These are phyloP conservation scores for Daldinia childiae DNA, from an alignment of 495 filamentous ascomycete species.

Conservation along the genomic window DNA sequence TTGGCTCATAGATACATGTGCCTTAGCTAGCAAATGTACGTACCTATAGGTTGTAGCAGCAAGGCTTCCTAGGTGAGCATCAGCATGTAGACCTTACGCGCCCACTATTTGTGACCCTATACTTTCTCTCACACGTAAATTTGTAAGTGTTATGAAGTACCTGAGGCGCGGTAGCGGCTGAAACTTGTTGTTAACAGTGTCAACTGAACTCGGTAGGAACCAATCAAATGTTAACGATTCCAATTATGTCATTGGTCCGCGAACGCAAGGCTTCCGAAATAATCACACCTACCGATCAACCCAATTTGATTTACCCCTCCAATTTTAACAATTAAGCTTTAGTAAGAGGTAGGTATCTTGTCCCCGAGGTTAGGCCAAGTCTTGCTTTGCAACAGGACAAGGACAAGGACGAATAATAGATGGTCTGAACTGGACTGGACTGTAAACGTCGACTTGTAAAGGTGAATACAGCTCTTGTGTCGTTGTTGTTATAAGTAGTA, in stretches of 20 bases:
- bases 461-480: background rate
- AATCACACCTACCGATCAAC: constrained; percentile 16
- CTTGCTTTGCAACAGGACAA: constrained; percentile 12
- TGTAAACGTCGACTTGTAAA: constrained; percentile 14
- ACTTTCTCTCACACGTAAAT: background rate
- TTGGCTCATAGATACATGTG: constrained; percentile 25
- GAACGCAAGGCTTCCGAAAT: constrained; percentile 32
- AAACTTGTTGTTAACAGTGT: constrained; percentile 28
- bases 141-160: background rate
- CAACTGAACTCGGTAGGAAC: constrained; percentile 10
- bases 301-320: constrained; percentile 31
- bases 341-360: background rate
- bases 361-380: constrained; percentile 27
- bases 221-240: constrained; percentile 24
- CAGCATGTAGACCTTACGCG: background rate
- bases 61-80: constrained; percentile 5
- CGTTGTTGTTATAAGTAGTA: background rate
- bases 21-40: constrained; percentile 15
- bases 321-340: constrained; percentile 31
- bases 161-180: constrained; percentile 31
- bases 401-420: constrained; percentile 1
- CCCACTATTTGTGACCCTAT: background rate
- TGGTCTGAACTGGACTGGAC: no score
- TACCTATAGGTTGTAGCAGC: constrained; percentile 1
- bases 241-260: constrained; percentile 37